Base-by-base conservation (phyloP, 345 rosid genomes). In the Ceriops tagal region DNA sequence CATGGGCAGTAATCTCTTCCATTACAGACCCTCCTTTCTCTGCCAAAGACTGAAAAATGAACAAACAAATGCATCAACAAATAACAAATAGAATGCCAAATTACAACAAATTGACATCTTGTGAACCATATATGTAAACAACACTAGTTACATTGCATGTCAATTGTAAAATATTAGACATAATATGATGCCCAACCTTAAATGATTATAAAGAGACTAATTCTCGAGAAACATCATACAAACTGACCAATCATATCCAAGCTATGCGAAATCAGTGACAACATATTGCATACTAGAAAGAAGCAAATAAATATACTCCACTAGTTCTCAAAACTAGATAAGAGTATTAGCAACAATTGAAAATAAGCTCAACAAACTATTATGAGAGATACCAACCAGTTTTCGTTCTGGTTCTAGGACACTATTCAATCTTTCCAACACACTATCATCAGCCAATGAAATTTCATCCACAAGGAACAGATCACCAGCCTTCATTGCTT, bases 401-500 rank as follows among this genome's bases (percentile, higher is more conserved):
- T 83, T 88, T 82, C 93, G 85, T 64, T 88, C 97, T 5, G 96
- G 88, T 86, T 93, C 98, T 81, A 93, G 77, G 66, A 93, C 96
- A 79, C 98, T 93, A 58, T 93, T 93, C 80, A 91, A 77, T 67
- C 98, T 85, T 75, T 93, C 98, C 69, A 93, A 76, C 1, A 93
- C 97, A 60, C 98, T 91, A 77, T 93, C 98, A 88, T 93, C 97
- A 74, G 98, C 97, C 87, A 93, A 76, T 55, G 98, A 93, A 81
- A 93, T 93, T 82, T 93, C 98, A 87, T 93, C 98, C 68, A 87
- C 79, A 65, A 93, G 97, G 79, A 93, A 78, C 22, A 93, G 76
- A 78, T 89, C 87, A 67, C 98, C 96, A 72, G 83, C 79, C 82
- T 81, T 89, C 98, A 93, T 93, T 21, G 97, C 90, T 78, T 88